Percentiles rank a stretch among this genome's conserved stretches.
phyloP scores from a whole-genome alignment of 2,329 filamentous ascomycete species.

The Aspergillus pseudoterreus region DNA sequence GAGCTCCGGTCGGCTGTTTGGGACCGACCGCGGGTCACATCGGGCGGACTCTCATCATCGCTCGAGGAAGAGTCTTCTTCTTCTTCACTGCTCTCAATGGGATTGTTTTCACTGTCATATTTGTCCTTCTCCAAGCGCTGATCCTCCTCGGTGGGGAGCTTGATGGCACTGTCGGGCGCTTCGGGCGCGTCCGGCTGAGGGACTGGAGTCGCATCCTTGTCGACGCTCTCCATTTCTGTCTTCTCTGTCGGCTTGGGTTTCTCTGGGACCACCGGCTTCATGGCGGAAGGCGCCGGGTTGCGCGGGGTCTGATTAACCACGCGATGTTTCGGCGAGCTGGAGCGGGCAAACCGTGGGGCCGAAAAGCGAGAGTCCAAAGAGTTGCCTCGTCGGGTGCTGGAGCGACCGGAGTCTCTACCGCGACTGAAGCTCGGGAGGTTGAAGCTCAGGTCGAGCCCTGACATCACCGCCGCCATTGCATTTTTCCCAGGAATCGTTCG shows the following conservation, averaged over 20 bases:
- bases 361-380: slow-evolving; percentile 34
- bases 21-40: not conserved
- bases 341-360: slow-evolving; percentile 20
- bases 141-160: slow-evolving; percentile 45
- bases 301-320: slow-evolving; percentile 50
- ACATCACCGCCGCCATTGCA: slow-evolving; percentile 48
- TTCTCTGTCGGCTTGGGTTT: slow-evolving; percentile 54
- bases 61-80: slow-evolving; percentile 52
- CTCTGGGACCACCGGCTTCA: slow-evolving; percentile 51
- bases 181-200: slow-evolving; percentile 18
- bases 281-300: slow-evolving; percentile 32
- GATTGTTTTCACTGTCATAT: slow-evolving; percentile 61
- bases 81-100: slow-evolving; percentile 65
- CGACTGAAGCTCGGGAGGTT: slow-evolving; percentile 33
- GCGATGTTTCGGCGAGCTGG: slow-evolving; percentile 39
- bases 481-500: slow-evolving; percentile 27
- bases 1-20: not conserved
- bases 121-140: slow-evolving; percentile 66
- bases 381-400: slow-evolving; percentile 37
- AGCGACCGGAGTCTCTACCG: slow-evolving; percentile 35
- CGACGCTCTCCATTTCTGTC: slow-evolving; percentile 56
- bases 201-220: slow-evolving; percentile 38
- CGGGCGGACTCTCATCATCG: slow-evolving; percentile 48
- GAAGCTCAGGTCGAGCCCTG: slow-evolving; percentile 35
- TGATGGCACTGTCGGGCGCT: slow-evolving; percentile 29